These are phyloP conservation scores for Mycena metata DNA, from an alignment of 768 basidiomycete species.

Conservation along the genomic window DNA sequence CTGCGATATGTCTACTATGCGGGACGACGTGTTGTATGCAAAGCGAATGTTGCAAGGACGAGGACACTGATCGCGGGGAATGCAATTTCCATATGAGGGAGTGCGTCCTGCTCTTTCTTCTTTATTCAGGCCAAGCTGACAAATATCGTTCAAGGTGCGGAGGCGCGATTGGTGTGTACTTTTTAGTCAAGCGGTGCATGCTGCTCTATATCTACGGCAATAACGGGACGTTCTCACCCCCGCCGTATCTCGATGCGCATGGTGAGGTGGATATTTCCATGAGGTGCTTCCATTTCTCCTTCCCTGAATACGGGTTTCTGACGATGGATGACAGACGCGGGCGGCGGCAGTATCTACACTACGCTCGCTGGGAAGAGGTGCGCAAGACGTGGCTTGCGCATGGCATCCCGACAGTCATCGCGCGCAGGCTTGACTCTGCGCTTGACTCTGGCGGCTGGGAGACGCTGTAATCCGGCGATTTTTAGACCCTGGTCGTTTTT, in stretches of 20 bases:
- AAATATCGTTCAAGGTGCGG: conserved; percentile 74
- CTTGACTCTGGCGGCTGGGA: conserved; percentile 97
- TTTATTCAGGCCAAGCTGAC: conserved; percentile 19
- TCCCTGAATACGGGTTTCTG: not conserved
- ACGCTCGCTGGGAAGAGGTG: conserved; percentile 90
- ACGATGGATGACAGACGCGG: conserved; percentile 71
- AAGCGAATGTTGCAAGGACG: conserved; percentile 90
- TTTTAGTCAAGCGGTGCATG: conserved; percentile 93
- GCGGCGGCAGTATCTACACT: conserved; percentile 88
- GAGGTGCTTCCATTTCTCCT: conserved; percentile 66
- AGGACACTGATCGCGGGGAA: conserved; percentile 80
- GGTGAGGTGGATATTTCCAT: conserved; percentile 94
- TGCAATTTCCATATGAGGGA: conserved; percentile 96
- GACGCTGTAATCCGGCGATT: conserved; percentile 65
- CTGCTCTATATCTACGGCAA: conserved; percentile 89
- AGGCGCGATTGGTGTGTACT: conserved; percentile 89
- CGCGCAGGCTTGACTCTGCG: conserved; percentile 88
- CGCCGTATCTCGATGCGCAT: conserved; percentile 94
- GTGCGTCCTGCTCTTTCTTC: conserved; percentile 63
- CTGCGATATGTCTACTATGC: conserved; percentile 93
- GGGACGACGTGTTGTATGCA: conserved; percentile 91
- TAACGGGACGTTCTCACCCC: conserved; percentile 88
- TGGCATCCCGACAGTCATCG: conserved; percentile 89
- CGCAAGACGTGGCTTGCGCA: conserved; percentile 93
- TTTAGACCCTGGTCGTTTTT: not conserved